phyloP scores from a whole-genome alignment of 1,139 yeast species.

The Yamadazyma mexicana region DNA sequence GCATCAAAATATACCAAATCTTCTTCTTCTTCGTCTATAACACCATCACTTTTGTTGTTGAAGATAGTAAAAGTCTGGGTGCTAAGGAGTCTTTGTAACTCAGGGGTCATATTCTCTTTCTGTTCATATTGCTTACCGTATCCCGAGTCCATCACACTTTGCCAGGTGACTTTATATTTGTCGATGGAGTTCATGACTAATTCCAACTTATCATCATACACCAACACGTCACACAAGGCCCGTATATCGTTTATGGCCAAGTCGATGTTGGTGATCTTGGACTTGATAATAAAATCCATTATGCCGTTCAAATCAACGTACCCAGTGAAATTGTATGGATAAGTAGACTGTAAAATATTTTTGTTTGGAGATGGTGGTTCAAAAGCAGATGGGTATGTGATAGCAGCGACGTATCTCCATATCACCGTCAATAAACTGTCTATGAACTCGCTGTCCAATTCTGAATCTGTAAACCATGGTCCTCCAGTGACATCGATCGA shows the following conservation, averaged over 20 bases:
- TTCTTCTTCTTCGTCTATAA: conserved; percentile 32
- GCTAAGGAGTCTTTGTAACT: conserved; percentile 7
- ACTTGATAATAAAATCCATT: conserved; percentile 68
- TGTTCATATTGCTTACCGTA: conserved; percentile 46
- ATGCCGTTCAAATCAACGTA: conserved; percentile 73
- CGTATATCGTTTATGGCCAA: conserved; percentile 73
- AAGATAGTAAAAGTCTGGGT: conserved; percentile 33
- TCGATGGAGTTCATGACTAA: conserved; percentile 47
- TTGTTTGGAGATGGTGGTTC: conserved; percentile 26
- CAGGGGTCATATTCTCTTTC: conserved; percentile 16
- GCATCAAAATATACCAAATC: conserved; percentile 44
- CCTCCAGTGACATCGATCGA: conserved; percentile 97
- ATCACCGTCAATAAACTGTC: conserved; percentile 79
- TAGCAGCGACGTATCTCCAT: conserved; percentile 81
- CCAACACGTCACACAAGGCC: conserved; percentile 82
- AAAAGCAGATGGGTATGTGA: conserved; percentile 75
- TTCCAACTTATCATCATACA: conserved; percentile 85
- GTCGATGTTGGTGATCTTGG: conserved; percentile 82
- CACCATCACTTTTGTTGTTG: conserved; percentile 33
- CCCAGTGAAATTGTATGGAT: conserved; percentile 56
- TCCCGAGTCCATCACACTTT: conserved; percentile 62
- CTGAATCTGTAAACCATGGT: conserved; percentile 98
- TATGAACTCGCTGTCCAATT: conserved; percentile 90
- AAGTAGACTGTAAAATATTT: conserved; percentile 37
- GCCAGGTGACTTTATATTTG: conserved; percentile 60